Conservation (phyloP, 75 land plant species). For the Adiantum capillusveneris region DNA sequence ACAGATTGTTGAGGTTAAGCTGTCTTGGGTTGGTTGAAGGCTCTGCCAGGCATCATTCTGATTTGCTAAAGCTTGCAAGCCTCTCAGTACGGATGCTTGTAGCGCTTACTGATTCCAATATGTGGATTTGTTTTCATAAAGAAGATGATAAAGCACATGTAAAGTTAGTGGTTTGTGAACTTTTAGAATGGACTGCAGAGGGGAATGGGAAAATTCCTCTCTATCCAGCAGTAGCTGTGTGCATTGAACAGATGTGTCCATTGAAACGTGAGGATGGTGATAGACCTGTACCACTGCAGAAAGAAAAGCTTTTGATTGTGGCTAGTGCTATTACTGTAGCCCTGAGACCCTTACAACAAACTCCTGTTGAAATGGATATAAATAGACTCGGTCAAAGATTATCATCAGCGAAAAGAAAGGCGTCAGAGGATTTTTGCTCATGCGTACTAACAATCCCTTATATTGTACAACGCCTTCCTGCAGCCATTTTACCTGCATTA, state of each 20-base stretch:
- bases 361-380: background rate
- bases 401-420: slow-evolving; percentile 13
- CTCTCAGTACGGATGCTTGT: slow-evolving; percentile 63
- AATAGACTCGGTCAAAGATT: too few relatives aligned
- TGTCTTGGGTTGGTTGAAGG: slow-evolving; percentile 39
- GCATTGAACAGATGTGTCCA: slow-evolving; percentile 13
- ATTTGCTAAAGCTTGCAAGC: slow-evolving; percentile 16
- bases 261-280: slow-evolving; percentile 13
- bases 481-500: slow-evolving; percentile 60
- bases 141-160: slow-evolving; percentile 25
- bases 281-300: slow-evolving; percentile 7
- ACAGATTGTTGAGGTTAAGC: slow-evolving; percentile 47
- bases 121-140: slow-evolving; percentile 36
- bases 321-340: slow-evolving; percentile 71
- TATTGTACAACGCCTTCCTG: slow-evolving; percentile 52
- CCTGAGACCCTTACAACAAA: slow-evolving; percentile 55
- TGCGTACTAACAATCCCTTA: slow-evolving; percentile 69
- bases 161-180: slow-evolving; percentile 20
- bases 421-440: slow-evolving; percentile 40
- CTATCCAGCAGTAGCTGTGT: slow-evolving; percentile 41
- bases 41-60: slow-evolving; percentile 11
- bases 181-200: slow-evolving; percentile 41
- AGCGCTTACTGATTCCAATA: slow-evolving; percentile 56
- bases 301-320: slow-evolving; percentile 55
- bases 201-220: slow-evolving; percentile 34